Evolutionary conservation across 163 green algal genomes (phyloP), one percentile per base, ranked within the genome.

Genomic region (Chlamydomonas reinhardtii): DNA sequence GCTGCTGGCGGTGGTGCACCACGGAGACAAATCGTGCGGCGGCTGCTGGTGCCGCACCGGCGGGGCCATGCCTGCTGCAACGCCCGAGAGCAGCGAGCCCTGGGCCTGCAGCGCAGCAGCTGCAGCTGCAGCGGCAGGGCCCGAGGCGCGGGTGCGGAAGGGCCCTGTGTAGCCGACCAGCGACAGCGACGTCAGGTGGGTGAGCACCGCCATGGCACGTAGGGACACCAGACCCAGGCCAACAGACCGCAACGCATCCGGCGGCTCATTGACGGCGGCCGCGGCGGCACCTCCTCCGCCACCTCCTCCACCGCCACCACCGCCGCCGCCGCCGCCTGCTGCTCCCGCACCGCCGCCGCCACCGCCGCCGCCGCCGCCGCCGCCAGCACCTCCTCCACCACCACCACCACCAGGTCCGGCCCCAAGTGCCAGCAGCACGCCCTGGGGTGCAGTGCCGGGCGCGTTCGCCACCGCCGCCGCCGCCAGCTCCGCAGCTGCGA

Each of bases 211-310:
- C 64, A 88, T 15, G 1, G 59, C 32, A 15, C 59, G 72, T 4
- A 88, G 73, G 20, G 73, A 83, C 27, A 32, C 62, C 31, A n/a
- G 74, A 8, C 80, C 43, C 35, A 80, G 37, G 20, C 70, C 72
- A 34, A 27, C 70, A 37, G 32, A 24, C 61, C 69, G 69, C 12
- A 34, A 11, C 34, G 69, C 31, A 2, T n/a, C 69, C 34, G 69
- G 34, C 3, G 69, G 34, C 69, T 54, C 32, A 19, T 34, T 20
- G 69, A 12, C 11, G 29, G 54, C 56, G 25, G 32, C 62, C 77
- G 14, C 37, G 34, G 4, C 24, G 48, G 9, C 73, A 78, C 73
- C 52, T 6, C 48, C 24, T 4, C 39, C 73, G 48, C 74, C 56
- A 5, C 56, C 74, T 29, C 74, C 56, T 24, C 17, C 29, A 24